A percentile compares a stretch with the other conserved stretches of the same genome.
phyloP scores from a whole-genome alignment of 2,329 filamentous ascomycete species.

The Xylariales sp. region DNA sequence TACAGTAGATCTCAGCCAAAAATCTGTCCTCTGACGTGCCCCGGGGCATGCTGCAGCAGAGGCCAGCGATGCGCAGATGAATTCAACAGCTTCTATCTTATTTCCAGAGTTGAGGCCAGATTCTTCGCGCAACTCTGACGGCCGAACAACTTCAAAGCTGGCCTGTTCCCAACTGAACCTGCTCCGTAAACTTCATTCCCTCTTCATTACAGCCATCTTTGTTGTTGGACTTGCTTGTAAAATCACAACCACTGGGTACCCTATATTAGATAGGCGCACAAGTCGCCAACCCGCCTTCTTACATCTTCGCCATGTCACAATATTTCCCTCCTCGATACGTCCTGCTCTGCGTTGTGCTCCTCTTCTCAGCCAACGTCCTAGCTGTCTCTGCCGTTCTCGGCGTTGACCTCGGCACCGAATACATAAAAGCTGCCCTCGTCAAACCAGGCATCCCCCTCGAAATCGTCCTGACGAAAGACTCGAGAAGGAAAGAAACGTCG shows the following conservation, averaged over 20 bases:
- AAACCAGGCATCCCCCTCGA: conserved; percentile 97
- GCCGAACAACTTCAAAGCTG: conserved; percentile 1
- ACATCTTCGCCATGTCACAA: conserved; percentile 32
- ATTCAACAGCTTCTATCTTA: background rate
- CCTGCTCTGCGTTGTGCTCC: conserved; percentile 33
- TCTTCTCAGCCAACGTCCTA: conserved; percentile 44
- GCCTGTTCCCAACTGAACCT: background rate
- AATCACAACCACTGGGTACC: too few relatives aligned
- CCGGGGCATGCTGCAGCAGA: background rate
- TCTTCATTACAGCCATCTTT: too few relatives aligned
- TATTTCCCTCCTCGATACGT: conserved; percentile 30
- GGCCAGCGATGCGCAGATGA: background rate
- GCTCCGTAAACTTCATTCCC: background rate
- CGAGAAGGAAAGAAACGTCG: conserved; percentile 88
- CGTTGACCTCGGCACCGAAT: conserved; percentile 91
- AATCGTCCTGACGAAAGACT: conserved; percentile 96
- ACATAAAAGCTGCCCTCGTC: conserved; percentile 92
- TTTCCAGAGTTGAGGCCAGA: background rate
- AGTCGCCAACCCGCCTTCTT: conserved; percentile 1
- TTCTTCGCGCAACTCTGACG: background rate
- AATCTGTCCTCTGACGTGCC: conserved; percentile 1
- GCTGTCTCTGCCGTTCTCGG: conserved; percentile 74
- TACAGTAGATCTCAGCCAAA: background rate
- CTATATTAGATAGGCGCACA: conserved; percentile 8
- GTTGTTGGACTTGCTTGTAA: too few relatives aligned